phyloP scores from a whole-genome alignment of 352 stramenopile genomes.

The Phytophthora quininea region DNA sequence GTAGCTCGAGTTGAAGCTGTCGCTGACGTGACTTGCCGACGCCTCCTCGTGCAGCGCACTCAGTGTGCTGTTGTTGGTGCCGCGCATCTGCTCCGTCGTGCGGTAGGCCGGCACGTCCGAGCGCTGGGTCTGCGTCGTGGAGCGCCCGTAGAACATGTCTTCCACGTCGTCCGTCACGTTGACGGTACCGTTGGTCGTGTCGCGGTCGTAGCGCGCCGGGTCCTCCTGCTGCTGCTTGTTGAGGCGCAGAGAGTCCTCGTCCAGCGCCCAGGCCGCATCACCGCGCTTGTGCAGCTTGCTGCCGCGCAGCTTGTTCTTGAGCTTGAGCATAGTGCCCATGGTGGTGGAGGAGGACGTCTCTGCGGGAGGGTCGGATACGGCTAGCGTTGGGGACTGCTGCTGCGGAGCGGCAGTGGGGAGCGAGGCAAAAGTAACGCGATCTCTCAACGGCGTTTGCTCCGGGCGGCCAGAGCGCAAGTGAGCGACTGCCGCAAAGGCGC shows the following conservation, averaged over 20 bases:
- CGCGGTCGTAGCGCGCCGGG: conserved; percentile 38
- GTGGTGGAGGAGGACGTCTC: neutral
- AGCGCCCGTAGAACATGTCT: conserved; percentile 61
- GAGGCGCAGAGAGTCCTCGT: conserved; percentile 51
- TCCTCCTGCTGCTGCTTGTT: conserved; percentile 52
- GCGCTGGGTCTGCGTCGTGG: conserved; percentile 18
- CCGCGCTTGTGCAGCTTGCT: conserved; percentile 50
- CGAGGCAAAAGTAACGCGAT: neutral
- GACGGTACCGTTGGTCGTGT: conserved; percentile 38
- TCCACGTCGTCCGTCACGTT: conserved; percentile 75
- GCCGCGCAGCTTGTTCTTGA: conserved; percentile 70
- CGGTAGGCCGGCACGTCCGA: conserved; percentile 43
- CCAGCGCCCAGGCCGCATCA: conserved; percentile 26
- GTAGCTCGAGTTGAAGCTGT: conserved; percentile 41
- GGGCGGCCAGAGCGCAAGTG: conserved; percentile 7
- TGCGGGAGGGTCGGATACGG: too few relatives aligned
- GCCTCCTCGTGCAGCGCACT: conserved; percentile 65
- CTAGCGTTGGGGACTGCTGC: neutral
- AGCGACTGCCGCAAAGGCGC: neutral
- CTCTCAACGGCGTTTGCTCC: neutral
- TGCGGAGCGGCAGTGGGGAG: neutral
- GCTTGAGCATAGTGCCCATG: conserved; percentile 58
- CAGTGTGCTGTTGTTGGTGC: conserved; percentile 40
- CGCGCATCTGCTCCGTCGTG: conserved; percentile 65
- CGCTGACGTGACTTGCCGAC: conserved; percentile 46